phyloP scores from a whole-genome alignment of 2,329 filamentous ascomycete genomes.

The Xylaria sp. region DNA sequence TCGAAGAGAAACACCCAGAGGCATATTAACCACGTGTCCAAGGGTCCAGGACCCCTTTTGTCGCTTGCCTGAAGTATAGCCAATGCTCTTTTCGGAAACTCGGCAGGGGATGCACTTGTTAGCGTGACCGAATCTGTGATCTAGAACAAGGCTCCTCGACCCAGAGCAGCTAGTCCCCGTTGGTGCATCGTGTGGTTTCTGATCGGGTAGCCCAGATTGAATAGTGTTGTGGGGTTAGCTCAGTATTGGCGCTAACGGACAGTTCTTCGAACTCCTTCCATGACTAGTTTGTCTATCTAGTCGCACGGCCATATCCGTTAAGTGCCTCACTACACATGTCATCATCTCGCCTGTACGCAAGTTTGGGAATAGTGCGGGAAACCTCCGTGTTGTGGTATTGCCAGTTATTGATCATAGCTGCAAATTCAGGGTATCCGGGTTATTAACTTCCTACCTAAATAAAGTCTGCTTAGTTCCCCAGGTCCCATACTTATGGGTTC shows the following conservation, averaged over 20 bases:
- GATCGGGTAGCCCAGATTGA: slow-evolving; percentile 6
- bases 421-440: neutral
- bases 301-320: slow-evolving; percentile 1
- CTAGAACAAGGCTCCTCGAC: slow-evolving; percentile 26
- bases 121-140: slow-evolving; percentile 30
- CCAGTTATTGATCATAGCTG: neutral
- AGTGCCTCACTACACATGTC: neutral
- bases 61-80: slow-evolving; percentile 14
- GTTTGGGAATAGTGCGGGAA: neutral
- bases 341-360: neutral
- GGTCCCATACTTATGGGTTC: neutral
- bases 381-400: slow-evolving; percentile 5
- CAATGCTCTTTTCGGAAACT: slow-evolving; percentile 14
- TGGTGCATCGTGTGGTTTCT: slow-evolving; percentile 8
- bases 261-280: neutral
- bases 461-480: neutral
- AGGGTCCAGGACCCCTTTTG: slow-evolving; percentile 1
- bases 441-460: neutral
- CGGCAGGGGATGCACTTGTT: slow-evolving; percentile 5
- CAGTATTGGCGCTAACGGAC: slow-evolving; percentile 11
- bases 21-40: slow-evolving; percentile 25
- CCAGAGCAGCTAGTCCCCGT: slow-evolving; percentile 28
- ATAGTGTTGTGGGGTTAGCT: slow-evolving; percentile 7
- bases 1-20: neutral
- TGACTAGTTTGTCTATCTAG: neutral